phyloP scores from a whole-genome alignment of 495 filamentous ascomycete genomes.

The Annulohypoxylon stygium region DNA sequence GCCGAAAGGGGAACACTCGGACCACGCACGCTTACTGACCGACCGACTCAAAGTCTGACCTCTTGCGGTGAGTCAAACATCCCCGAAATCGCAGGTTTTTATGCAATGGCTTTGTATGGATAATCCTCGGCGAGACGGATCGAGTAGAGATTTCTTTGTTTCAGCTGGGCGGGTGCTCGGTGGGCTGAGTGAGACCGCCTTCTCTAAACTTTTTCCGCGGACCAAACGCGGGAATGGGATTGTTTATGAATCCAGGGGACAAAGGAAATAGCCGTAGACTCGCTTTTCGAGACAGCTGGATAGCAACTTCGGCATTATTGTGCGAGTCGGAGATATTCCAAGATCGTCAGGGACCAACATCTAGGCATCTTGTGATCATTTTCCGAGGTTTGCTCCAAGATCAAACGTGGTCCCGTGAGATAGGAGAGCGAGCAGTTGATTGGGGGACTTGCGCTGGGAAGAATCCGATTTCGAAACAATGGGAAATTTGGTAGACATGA shows the following conservation, averaged over 20 bases:
- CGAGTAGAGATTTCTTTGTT: slow-evolving; percentile 12
- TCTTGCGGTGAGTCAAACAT: slow-evolving; percentile 2
- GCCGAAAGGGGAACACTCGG: not conserved
- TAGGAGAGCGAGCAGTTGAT: not conserved
- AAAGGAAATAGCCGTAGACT: not conserved
- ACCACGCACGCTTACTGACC: not conserved
- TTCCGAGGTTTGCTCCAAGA: slow-evolving; percentile 5
- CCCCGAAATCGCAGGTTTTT: slow-evolving; percentile 5
- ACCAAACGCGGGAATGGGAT: not conserved
- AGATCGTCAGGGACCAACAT: slow-evolving; percentile 16
- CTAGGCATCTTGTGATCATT: slow-evolving; percentile 10
- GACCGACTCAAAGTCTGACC: not conserved
- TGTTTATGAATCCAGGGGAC: not conserved
- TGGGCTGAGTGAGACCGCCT: slow-evolving; percentile 15
- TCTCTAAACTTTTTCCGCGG: slow-evolving; percentile 3
- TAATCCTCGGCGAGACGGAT: slow-evolving; percentile 16
- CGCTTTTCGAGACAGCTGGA: not conserved
- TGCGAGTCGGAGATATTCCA: slow-evolving; percentile 12
- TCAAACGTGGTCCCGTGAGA: slow-evolving; percentile 3
- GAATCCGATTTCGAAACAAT: slow-evolving; percentile 43
- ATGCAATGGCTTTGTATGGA: slow-evolving; percentile 16
- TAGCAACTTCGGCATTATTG: slow-evolving; percentile 1
- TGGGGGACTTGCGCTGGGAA: not conserved
- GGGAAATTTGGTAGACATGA: slow-evolving; percentile 30
- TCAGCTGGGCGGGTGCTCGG: slow-evolving; percentile 6